These are phyloP conservation scores for Fusarium bactridioides DNA, from an alignment of 2,329 filamentous ascomycete genomes.

Conservation along the genomic window DNA sequence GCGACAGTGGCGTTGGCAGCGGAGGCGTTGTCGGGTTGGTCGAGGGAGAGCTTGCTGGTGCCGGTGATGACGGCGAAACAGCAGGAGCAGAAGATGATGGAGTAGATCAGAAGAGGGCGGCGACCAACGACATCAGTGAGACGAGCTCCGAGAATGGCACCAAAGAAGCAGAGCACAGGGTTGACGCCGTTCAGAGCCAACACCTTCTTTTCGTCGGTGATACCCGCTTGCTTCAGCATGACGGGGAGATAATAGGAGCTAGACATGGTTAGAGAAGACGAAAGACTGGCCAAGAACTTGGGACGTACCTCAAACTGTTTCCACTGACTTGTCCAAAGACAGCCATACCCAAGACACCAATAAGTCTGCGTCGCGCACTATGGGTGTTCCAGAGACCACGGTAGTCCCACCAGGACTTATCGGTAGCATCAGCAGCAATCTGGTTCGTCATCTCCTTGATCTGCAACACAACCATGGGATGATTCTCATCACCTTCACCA, in stretches of 20 bases:
- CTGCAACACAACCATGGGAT: conserved; percentile 61
- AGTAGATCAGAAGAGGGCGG: conserved; percentile 60
- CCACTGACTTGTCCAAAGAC: conserved; percentile 63
- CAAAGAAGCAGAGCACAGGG: conserved; percentile 60
- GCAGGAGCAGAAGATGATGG: conserved; percentile 54
- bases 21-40: conserved; percentile 44
- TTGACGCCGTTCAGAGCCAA: conserved; percentile 62
- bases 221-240: conserved; percentile 59
- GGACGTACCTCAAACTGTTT: conserved; percentile 49
- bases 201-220: conserved; percentile 55
- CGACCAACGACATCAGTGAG: conserved; percentile 66
- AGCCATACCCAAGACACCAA: conserved; percentile 60
- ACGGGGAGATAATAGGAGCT: conserved; percentile 64
- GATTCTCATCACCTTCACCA: conserved; percentile 58
- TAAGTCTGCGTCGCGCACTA: conserved; percentile 57
- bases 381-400: conserved; percentile 59
- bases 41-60: conserved; percentile 54
- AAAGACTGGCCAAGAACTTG: fast-evolving
- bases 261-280: background rate
- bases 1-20: conserved; percentile 56
- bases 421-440: conserved; percentile 58
- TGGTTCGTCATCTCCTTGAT: conserved; percentile 58
- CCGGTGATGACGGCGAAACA: conserved; percentile 60
- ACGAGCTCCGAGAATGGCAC: conserved; percentile 61
- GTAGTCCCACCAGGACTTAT: conserved; percentile 66